phyloP scores from a whole-genome alignment of 1,139 yeast genomes.

The Sugiyamaella paludigena region DNA sequence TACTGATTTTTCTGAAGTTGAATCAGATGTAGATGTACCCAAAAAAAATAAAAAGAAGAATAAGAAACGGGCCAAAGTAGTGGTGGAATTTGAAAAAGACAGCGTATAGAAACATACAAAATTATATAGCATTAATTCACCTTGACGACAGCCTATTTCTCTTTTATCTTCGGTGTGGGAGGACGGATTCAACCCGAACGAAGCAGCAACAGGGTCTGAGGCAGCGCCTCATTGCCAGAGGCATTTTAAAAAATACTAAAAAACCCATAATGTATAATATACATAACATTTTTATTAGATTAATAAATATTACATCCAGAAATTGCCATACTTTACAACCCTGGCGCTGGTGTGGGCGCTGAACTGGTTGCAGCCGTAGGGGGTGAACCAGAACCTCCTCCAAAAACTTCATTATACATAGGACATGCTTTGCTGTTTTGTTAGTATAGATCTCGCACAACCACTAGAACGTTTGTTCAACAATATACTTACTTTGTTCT shows the following conservation, averaged over 20 bases:
- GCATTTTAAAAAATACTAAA: no score
- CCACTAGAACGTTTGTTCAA: background rate
- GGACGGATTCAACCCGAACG: no score
- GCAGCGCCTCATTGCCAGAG: no score
- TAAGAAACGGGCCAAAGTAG: constrained; percentile 37
- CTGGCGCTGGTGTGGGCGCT: constrained; percentile 7
- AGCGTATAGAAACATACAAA: constrained; percentile 6
- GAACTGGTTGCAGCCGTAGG: constrained; percentile 2
- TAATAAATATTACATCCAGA: no score
- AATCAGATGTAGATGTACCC: constrained; percentile 43
- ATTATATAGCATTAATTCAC: background rate
- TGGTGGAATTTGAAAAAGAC: constrained; percentile 21
- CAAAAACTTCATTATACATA: constrained; percentile 52
- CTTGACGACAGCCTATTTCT: background rate
- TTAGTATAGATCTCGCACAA: constrained; percentile 11
- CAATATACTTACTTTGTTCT: constrained; percentile 55
- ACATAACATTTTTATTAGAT: no score
- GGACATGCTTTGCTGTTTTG: constrained; percentile 66
- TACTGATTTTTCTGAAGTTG: constrained; percentile 47
- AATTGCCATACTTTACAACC: background rate
- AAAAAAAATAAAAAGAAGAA: constrained; percentile 48
- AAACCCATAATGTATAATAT: no score
- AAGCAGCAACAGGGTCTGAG: no score
- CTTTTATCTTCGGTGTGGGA: no score
- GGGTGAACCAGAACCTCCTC: background rate